Percentiles rank a stretch among this genome's conserved stretches.
Evolutionary conservation across 2,329 filamentous ascomycete genomes (phyloP).

Genomic region (Didymella pinodella): DNA sequence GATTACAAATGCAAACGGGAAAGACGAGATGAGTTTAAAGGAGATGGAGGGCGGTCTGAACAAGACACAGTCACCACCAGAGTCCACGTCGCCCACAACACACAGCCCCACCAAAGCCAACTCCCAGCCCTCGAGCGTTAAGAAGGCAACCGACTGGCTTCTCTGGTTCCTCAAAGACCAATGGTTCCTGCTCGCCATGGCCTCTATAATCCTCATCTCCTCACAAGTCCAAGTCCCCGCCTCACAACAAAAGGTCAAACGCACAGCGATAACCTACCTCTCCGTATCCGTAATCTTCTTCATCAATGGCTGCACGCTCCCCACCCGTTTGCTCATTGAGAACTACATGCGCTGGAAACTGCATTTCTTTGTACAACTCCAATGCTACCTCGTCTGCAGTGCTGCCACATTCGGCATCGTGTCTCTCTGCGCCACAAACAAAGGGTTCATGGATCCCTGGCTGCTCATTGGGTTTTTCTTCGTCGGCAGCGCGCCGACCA

Average conservation of each 20-base stretch:
- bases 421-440: conserved; percentile 60
- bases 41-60: conserved; percentile 1
- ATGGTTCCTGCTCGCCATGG: conserved; percentile 72
- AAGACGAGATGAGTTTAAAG: not conserved
- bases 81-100: not conserved
- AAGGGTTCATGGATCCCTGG: conserved; percentile 65
- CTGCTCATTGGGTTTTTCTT: conserved; percentile 73
- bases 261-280: conserved; percentile 68
- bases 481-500: conserved; percentile 73
- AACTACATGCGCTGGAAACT: conserved; percentile 73
- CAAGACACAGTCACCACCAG: not conserved
- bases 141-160: conserved; percentile 23
- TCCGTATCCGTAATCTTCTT: conserved; percentile 75
- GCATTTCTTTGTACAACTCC: conserved; percentile 71
- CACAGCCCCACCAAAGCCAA: not conserved
- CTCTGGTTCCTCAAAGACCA: conserved; percentile 61
- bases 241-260: conserved; percentile 60
- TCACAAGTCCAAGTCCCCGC: conserved; percentile 64
- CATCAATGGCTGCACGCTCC: conserved; percentile 73
- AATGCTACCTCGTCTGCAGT: conserved; percentile 72
- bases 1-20: not conserved
- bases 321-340: conserved; percentile 65
- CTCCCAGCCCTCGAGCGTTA: conserved; percentile 5
- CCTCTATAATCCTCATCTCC: conserved; percentile 60
- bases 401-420: conserved; percentile 66